Evolutionary conservation across 345 rosid species (phyloP).

Genomic region (Sisymbrium altissimum): DNA sequence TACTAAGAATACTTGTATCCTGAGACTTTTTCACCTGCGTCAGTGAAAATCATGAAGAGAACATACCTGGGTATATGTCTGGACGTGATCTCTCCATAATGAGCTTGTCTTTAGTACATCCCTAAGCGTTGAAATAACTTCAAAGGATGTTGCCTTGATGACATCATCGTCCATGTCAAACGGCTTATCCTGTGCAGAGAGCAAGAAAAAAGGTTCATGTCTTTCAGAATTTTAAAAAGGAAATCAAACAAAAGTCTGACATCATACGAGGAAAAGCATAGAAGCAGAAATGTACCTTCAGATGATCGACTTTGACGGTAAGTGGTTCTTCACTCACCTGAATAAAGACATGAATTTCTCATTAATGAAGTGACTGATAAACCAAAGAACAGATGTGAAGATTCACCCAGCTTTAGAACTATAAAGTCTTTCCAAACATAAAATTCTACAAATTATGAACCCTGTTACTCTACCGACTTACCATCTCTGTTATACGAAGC

Average conservation of each 20-base stretch:
- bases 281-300: constrained; percentile 57
- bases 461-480: constrained; percentile 33
- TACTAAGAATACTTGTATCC: constrained; percentile 12
- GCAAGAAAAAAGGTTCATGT: background rate
- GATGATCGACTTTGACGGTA: constrained; percentile 95
- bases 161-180: constrained; percentile 95
- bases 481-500: constrained; percentile 91
- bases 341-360: constrained; percentile 17
- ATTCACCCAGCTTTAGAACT: background rate
- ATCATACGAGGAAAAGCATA: constrained; percentile 12
- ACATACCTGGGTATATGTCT: constrained; percentile 78
- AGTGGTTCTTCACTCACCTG: constrained; percentile 93
- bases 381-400: constrained; percentile 11
- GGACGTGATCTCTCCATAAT: constrained; percentile 96
- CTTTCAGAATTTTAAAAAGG: background rate
- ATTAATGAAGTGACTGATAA: constrained; percentile 12
- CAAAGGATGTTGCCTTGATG: constrained; percentile 87
- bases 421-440: background rate
- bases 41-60: constrained; percentile 7
- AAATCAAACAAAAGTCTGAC: background rate
- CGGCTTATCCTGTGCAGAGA: constrained; percentile 64
- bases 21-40: background rate
- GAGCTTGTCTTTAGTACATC: constrained; percentile 88
- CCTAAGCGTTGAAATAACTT: constrained; percentile 91
- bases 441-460: background rate